Evolutionary conservation across 2,329 filamentous ascomycete species (phyloP), one percentile per base, ranked within the genome.

Genomic region (Drechslerella dactyloides): DNA sequence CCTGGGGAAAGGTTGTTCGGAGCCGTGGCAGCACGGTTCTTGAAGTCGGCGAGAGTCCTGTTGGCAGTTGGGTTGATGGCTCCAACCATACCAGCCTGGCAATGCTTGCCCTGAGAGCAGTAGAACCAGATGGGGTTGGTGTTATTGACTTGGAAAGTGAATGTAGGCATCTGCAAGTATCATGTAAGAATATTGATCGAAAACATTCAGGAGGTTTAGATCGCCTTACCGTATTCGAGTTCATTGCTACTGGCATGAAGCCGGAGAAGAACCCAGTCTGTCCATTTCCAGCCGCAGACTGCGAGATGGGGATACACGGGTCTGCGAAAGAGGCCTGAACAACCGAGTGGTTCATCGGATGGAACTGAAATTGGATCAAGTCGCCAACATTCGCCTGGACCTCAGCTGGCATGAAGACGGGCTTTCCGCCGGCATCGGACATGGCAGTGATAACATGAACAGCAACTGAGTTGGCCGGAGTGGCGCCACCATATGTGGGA

Each of bases 51-150:
- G 72, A 77, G 62, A 3, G 74, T 62, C 53, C 58, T 70, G 35
- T 74, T 50, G 19, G 60, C 58, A 6, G 52, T 66, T 60, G 88
- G 86, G 80, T 93, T 92, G 78, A 92, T 87, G 33, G 90, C 89
- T 82, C 90, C 88, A 65, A 85, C 84, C 88, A 92, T 92, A 73
- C 89, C 89, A 53, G 78, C 81, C 79, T 91, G 85, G 80, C 90
- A 94, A 81, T 94, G 90, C 77, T 83, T 85, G 51, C 79, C 86
- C 79, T 91, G 88, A 30, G 86, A 87, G 81, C 90, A 93, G 83
- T 89, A 93, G 74, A 90, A 81, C 90, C 90, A 94, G 74, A 93
- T 82, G 30, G 90, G 90, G 62, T 84, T 88, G 50, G 84, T 85
- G 79, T 86, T 83, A 77, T 87, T 88, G 79, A 94, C 81, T 78